Conservation (phyloP, 805 yeast genomes). For the Ogataea methanolica region DNA sequence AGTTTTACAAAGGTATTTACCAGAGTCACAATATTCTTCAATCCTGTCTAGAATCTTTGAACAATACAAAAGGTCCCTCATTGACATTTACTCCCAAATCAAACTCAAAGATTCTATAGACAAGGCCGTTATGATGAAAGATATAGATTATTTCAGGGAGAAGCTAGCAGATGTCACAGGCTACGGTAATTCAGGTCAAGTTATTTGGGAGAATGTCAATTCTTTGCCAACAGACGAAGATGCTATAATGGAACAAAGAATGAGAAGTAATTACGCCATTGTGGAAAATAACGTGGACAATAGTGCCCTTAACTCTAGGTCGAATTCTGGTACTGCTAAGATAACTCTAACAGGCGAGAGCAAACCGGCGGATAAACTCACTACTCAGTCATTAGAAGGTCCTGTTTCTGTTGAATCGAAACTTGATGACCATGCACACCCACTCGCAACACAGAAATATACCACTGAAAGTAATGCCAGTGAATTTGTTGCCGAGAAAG, state of each 20-base stretch:
- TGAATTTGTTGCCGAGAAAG: neutral
- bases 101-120: conserved; percentile 46
- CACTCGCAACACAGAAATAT: no score
- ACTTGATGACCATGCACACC: neutral
- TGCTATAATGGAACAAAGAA: conserved; percentile 39
- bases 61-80: conserved; percentile 51
- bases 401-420: neutral
- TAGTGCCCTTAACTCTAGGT: neutral
- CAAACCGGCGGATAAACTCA: neutral
- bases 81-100: conserved; percentile 47
- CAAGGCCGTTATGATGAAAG: conserved; percentile 51
- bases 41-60: conserved; percentile 49
- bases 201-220: conserved; percentile 57
- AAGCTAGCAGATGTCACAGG: conserved; percentile 55
- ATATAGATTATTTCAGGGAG: conserved; percentile 60
- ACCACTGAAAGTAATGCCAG: no score
- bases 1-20: conserved; percentile 54
- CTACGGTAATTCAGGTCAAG: conserved; percentile 57
- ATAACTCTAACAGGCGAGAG: neutral
- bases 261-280: conserved; percentile 32
- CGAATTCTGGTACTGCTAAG: neutral
- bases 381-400: neutral
- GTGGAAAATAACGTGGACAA: neutral
- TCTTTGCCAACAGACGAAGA: conserved; percentile 48
- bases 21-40: conserved; percentile 41